A percentile compares a stretch with the other conserved stretches of the same genome.
Evolutionary conservation across 225 moss, liverwort and hornwort species (phyloP).

Genomic region (Pseudoscleropodium purum): DNA sequence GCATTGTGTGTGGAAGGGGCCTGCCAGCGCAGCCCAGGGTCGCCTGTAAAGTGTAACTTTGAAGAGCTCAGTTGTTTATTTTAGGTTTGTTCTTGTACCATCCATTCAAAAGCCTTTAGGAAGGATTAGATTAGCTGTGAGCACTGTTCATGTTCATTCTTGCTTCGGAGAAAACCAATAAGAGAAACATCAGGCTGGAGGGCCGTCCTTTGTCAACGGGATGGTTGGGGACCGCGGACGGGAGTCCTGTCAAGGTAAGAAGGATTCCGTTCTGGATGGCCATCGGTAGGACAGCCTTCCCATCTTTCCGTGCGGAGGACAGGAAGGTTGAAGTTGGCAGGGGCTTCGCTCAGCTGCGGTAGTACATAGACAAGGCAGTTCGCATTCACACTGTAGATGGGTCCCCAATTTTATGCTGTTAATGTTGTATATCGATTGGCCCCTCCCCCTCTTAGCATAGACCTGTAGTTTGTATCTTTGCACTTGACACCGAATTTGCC

Average conservation of each 20-base stretch:
- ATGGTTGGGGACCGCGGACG: neutral
- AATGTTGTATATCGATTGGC: constrained; percentile 52
- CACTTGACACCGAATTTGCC: constrained; percentile 42
- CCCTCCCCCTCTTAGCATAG: constrained; percentile 23
- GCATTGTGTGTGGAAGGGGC: neutral
- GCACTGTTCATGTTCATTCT: constrained; percentile 37
- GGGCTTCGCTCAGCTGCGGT: constrained; percentile 29
- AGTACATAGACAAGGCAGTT: constrained; percentile 55
- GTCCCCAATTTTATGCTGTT: constrained; percentile 53
- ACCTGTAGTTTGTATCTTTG: constrained; percentile 36
- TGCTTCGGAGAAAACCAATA: constrained; percentile 29
- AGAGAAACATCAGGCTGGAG: constrained; percentile 22
- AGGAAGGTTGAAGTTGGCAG: neutral
- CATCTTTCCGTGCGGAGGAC: neutral
- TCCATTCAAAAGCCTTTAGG: constrained; percentile 36
- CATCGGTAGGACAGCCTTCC: neutral
- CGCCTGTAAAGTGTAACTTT: constrained; percentile 48
- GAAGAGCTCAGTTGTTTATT: constrained; percentile 38
- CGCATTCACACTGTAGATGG: constrained; percentile 46
- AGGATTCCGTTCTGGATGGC: neutral
- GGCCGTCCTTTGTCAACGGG: neutral
- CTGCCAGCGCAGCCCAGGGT: neutral
- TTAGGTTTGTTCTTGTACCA: constrained; percentile 50
- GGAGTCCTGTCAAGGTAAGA: neutral
- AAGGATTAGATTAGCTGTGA: constrained; percentile 31